Conservation (phyloP, 1,139 yeast species). For the Kluyveromyces sp. region DNA sequence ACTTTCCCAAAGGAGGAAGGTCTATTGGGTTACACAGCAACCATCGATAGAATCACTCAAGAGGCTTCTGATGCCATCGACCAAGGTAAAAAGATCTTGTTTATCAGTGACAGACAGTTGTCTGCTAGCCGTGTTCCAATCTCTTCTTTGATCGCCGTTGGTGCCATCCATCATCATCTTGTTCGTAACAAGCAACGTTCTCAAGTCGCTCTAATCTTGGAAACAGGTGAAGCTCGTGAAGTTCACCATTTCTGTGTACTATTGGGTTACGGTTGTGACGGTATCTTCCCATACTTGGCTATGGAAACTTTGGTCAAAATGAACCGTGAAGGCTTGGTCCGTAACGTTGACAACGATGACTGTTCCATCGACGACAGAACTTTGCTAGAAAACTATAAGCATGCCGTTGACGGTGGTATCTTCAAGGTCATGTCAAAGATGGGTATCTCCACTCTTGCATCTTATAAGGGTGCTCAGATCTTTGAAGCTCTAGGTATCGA, state of each 20-base stretch:
- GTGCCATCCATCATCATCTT: conserved; percentile 95
- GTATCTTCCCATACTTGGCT: conserved; percentile 86
- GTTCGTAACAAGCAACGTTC: conserved; percentile 96
- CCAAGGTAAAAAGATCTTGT: conserved; percentile 62
- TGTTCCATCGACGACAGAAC: conserved; percentile 44
- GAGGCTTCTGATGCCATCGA: conserved; percentile 84
- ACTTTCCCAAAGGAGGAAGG: conserved; percentile 86
- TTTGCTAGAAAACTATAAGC: conserved; percentile 68
- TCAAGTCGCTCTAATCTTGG: conserved; percentile 82
- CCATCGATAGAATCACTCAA: conserved; percentile 80
- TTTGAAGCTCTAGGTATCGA: conserved; percentile 96
- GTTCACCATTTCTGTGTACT: conserved; percentile 93
- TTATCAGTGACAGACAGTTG: conserved; percentile 66
- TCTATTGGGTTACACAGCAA: conserved; percentile 71
- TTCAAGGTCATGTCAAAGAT: conserved; percentile 96
- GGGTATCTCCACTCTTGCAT: conserved; percentile 97
- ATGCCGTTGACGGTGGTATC: conserved; percentile 82
- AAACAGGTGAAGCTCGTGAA: conserved; percentile 96
- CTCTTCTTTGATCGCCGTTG: conserved; percentile 87
- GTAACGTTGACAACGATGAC: conserved; percentile 37
- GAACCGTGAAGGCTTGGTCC: conserved; percentile 72
- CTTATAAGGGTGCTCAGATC: conserved; percentile 97
- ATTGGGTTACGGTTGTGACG: conserved; percentile 97
- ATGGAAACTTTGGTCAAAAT: conserved; percentile 82
- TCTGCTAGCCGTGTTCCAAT: conserved; percentile 62